phyloP scores from a whole-genome alignment of 2,329 filamentous ascomycete genomes.

The Neophaeococcomyces aloes region DNA sequence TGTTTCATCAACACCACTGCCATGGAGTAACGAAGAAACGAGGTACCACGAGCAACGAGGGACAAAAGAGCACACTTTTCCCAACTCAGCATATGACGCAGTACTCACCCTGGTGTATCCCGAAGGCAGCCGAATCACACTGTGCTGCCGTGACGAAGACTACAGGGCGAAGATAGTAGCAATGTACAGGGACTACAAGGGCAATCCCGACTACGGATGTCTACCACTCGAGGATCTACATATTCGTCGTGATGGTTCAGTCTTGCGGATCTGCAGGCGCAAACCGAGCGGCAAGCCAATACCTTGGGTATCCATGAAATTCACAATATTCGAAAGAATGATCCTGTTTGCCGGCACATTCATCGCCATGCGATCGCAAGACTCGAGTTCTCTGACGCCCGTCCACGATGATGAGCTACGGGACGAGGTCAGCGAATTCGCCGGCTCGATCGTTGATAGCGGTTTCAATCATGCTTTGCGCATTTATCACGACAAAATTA shows the following conservation, averaged over 20 bases:
- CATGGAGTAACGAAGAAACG: slow-evolving; percentile 7
- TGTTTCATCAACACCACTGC: slow-evolving; percentile 15
- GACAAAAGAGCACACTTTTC: slow-evolving; percentile 2
- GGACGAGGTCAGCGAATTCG: slow-evolving; percentile 39
- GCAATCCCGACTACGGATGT: slow-evolving; percentile 37
- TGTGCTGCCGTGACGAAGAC: slow-evolving; percentile 44
- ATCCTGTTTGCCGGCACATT: slow-evolving; percentile 30
- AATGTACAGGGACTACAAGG: slow-evolving; percentile 33
- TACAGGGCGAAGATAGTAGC: slow-evolving; percentile 45
- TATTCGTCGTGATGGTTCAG: slow-evolving; percentile 28
- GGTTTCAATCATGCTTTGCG: slow-evolving; percentile 45
- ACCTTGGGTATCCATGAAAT: slow-evolving; percentile 32
- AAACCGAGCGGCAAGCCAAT: slow-evolving; percentile 9
- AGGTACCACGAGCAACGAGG: slow-evolving; percentile 7
- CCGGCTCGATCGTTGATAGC: slow-evolving; percentile 43
- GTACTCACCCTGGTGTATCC: slow-evolving; percentile 7
- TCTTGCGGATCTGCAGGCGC: slow-evolving; percentile 31
- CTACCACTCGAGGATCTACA: slow-evolving; percentile 40
- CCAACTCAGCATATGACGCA: slow-evolving; percentile 4
- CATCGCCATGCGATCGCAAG: slow-evolving; percentile 48
- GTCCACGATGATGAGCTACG: slow-evolving; percentile 42
- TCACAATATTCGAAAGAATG: slow-evolving; percentile 44
- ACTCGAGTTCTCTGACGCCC: slow-evolving; percentile 26
- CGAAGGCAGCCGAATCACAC: slow-evolving; percentile 20
- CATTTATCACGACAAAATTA: slow-evolving; percentile 42